Evolutionary conservation across 371 early-diverging fungal genomes (phyloP).

Genomic region (Rhizomucor pusillus): DNA sequence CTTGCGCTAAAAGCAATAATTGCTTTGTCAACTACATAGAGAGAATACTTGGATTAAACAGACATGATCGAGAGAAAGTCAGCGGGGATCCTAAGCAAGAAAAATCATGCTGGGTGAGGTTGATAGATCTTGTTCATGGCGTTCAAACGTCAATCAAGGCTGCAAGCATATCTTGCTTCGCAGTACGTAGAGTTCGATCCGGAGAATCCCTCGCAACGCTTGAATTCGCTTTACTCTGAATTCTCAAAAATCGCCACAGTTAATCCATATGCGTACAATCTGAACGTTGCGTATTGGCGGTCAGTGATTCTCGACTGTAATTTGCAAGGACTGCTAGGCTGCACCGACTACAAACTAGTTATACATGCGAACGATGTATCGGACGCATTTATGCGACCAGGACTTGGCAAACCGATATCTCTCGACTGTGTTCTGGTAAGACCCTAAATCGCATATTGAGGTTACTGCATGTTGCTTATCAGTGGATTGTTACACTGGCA

Average conservation of each 20-base stretch:
- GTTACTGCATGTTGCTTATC: too few species aligned
- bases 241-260: slow-evolving; percentile 15
- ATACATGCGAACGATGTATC: slow-evolving; percentile 9
- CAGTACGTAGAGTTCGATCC: slow-evolving; percentile 20
- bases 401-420: slow-evolving; percentile 20
- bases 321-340: slow-evolving; percentile 13
- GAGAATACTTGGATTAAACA: too few species aligned
- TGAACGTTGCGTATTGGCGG: slow-evolving; percentile 24
- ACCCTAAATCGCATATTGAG: background rate
- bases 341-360: slow-evolving; percentile 9
- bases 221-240: slow-evolving; percentile 19
- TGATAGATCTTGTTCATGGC: too few species aligned
- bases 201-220: slow-evolving; percentile 12
- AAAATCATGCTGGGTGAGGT: too few species aligned
- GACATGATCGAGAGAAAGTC: too few species aligned
- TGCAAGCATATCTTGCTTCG: slow-evolving; percentile 14
- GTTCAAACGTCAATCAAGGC: slow-evolving; percentile 2
- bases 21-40: too few species aligned
- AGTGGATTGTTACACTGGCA: slow-evolving; percentile 1
- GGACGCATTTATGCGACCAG: slow-evolving; percentile 6
- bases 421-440: slow-evolving; percentile 19
- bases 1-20: too few species aligned
- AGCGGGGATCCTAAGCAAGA: too few species aligned
- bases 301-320: slow-evolving; percentile 23
- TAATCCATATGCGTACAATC: slow-evolving; percentile 19